phyloP scores from a whole-genome alignment of 352 stramenopile genomes.

The Phytopythium montanum region DNA sequence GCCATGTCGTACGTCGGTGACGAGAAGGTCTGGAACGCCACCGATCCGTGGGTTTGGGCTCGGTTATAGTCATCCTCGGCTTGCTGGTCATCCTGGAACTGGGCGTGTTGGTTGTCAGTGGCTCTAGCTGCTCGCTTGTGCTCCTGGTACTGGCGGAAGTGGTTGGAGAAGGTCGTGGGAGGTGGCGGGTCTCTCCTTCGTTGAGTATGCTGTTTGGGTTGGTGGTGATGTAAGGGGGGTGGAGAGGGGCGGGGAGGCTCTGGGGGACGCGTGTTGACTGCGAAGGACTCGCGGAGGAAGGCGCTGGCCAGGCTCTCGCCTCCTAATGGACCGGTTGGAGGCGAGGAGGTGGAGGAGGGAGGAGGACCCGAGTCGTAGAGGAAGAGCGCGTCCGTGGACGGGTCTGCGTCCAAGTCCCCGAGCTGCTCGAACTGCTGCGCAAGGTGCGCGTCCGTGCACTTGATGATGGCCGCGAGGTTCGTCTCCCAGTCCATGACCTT shows the following conservation, averaged over 20 bases:
- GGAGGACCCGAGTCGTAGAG: background rate
- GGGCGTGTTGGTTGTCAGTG: constrained; percentile 27
- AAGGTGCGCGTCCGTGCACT: constrained; percentile 75
- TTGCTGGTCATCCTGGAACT: constrained; percentile 19
- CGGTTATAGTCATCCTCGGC: constrained; percentile 6
- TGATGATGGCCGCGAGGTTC: constrained; percentile 79
- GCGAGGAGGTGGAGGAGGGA: background rate
- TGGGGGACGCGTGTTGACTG: background rate
- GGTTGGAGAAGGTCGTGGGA: constrained; percentile 30
- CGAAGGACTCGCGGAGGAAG: constrained; percentile 39
- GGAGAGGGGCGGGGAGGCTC: background rate
- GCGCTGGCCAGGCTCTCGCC: constrained; percentile 24
- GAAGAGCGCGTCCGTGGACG: constrained; percentile 4
- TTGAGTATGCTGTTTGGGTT: constrained; percentile 11
- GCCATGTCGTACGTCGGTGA: constrained; percentile 77
- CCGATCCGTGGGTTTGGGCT: constrained; percentile 3
- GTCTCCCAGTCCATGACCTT: constrained; percentile 58
- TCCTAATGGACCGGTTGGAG: background rate
- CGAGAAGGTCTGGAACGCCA: constrained; percentile 45
- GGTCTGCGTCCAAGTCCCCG: constrained; percentile 32
- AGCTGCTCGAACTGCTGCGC: constrained; percentile 74
- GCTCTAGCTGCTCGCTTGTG: constrained; percentile 20
- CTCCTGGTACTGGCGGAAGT: constrained; percentile 52
- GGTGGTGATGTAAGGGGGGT: constrained; percentile 5
- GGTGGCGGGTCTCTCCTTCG: constrained; percentile 5